Evolutionary conservation across 2,329 filamentous ascomycete species (phyloP), one percentile per base, ranked within the genome.

Genomic region (Cordyceps cicadae): DNA sequence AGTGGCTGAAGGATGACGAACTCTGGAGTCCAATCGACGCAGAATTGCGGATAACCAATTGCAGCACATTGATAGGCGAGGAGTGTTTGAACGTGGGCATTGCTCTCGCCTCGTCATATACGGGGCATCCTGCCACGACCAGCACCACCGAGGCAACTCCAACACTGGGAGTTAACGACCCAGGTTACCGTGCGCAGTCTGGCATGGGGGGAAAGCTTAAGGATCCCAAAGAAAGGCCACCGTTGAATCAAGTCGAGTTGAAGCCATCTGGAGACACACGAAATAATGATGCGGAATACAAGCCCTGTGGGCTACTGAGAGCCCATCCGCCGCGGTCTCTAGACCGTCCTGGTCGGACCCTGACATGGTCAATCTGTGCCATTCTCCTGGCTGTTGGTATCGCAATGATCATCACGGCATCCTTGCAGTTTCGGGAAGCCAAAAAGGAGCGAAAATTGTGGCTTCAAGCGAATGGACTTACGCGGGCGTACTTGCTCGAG

Each of bases 391-490:
- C 24, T 46, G 17, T 32, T 50, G 29, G 51, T 14, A 26, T 9
- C 15, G 29, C 2, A 17, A 54, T 60, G 58, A 48, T 39, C 11
- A 37, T 51, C 12, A 26, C 14, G 12, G 26, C 41, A 34, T 34
- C 3, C 5, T 34, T 49, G 19, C n/a, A 29, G 32, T 5, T 32
- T 2, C 8, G 19, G 19, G 7, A 34, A 21, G 17, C 7, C 2
- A 19, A 24, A 37, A 29, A 21, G 6, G 51, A 60, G 51, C 41
- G 19, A 49, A 7, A 64, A 3, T 63, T 71, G 12, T 75, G 72
- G 73, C 24, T 67, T 12, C 54, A 62, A 41, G 71, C 67, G 6
- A 75, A 75, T 53, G 64, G 65, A 17, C 37, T 67, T 41, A 71
- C 72, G n/a, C 64, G 67, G 59, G 60, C 52, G n/a, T 67, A 72